Conservation (phyloP, 1,139 yeast species). For the Sugiyamaella japonica region DNA sequence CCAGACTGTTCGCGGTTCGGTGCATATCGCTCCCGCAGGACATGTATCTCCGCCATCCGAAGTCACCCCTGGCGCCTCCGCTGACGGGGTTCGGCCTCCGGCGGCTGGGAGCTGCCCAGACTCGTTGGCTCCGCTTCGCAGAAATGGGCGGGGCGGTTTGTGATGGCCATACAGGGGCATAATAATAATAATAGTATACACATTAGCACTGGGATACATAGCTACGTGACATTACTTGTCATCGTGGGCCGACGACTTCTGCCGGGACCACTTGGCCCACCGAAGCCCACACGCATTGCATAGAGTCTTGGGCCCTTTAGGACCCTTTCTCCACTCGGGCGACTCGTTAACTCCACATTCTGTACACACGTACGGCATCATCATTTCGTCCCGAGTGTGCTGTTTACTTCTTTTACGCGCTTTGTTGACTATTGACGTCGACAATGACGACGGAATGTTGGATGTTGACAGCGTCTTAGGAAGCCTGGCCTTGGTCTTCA, state of each 20-base stretch:
- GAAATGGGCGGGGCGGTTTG: too few relatives aligned
- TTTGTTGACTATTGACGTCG: constrained; percentile 9
- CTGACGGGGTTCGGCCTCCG: not conserved
- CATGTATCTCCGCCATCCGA: too few relatives aligned
- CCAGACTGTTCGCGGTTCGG: not conserved
- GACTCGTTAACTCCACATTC: constrained; percentile 66
- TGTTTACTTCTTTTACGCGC: constrained; percentile 19
- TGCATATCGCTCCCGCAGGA: not conserved
- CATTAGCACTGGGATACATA: not conserved
- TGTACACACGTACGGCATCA: constrained; percentile 26
- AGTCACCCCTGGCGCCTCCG: too few relatives aligned
- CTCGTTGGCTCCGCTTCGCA: not conserved
- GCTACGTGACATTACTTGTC: constrained; percentile 2
- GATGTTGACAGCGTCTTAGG: constrained; percentile 5
- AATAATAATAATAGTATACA: not conserved
- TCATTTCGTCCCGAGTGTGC: constrained; percentile 17
- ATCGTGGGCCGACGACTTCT: constrained; percentile 17
- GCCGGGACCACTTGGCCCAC: constrained; percentile 45
- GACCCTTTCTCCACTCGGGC: constrained; percentile 70
- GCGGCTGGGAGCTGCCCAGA: not conserved
- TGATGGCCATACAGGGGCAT: too few relatives aligned
- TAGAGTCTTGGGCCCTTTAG: constrained; percentile 61
- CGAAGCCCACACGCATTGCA: constrained; percentile 69
- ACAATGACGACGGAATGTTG: not conserved
- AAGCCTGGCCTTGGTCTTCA: not conserved